Evolutionary conservation across 257 asterid species (phyloP), one percentile per base, ranked within the genome.

Genomic region (Fraxinus pennsylvanica): DNA sequence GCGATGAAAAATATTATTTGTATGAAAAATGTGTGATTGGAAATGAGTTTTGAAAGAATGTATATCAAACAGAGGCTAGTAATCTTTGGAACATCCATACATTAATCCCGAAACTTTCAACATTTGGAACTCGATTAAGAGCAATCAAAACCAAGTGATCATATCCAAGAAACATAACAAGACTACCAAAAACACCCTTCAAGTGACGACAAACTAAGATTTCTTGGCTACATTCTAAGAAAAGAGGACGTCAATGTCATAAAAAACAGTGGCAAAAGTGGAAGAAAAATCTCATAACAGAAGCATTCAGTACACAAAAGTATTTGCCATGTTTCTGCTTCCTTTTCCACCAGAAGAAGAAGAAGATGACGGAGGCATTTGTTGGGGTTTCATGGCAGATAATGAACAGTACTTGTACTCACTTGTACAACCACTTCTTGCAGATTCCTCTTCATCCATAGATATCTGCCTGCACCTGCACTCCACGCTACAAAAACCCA

Each of bases 391-490:
- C 76, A 67, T 57, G 52, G 92, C 87, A 52, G 89, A 84, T 75
- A 75, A 45, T 1, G 96, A 84, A 54, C 91, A 89, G 86, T 21
- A 21, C 30, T 86, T 76, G 86, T 59, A n/a, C 67, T 85, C 88
- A 33, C 69, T 47, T 83, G 35, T 63, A 63, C 88, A 79, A 74
- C 82, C 87, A 22, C 43, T 50, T 38, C 67, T 84, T 3, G 74
- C 80, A 70, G 71, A 76, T 78, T 89, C 96, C 68, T 92, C 92
- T 82, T 94, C 98, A 36, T 92, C 98, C 93, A 90, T 94, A 86
- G 85, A 86, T 14, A 94, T 92, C 87, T 94, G 97, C 86, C 89
- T 92, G 91, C 83, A 90, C 76, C 98, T 90, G 88, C 98, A 94
- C 82, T 94, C 98, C 86, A 78, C 94, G 38, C 97, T 92, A 72